phyloP scores from a whole-genome alignment of 345 rosid species.

The Dipteronia dyeriana region DNA sequence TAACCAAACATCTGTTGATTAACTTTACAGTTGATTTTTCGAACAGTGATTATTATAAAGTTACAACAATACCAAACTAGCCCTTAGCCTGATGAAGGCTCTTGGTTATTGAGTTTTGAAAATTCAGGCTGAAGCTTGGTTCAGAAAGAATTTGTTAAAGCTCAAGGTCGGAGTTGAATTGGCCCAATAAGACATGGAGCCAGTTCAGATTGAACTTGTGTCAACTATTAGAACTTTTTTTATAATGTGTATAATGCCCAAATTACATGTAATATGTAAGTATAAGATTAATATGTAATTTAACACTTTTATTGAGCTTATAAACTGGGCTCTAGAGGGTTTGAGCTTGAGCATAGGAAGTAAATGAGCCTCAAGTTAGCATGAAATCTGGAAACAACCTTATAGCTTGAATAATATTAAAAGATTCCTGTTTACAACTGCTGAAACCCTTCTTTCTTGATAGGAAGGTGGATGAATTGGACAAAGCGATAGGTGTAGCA shows the following conservation, averaged over 20 bases:
- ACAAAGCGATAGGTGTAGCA: constrained; percentile 86
- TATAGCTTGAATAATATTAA: neutral
- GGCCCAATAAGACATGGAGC: neutral
- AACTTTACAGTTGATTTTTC: no score
- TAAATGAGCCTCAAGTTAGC: neutral
- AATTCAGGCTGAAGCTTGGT: neutral
- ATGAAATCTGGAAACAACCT: neutral
- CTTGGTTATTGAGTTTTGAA: no score
- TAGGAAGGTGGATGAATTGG: constrained; percentile 98
- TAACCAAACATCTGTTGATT: no score
- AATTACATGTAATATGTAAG: neutral
- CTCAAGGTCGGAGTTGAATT: neutral
- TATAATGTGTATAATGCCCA: neutral
- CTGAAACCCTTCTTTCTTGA: constrained; percentile 56
- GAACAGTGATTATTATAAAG: no score
- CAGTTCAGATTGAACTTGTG: neutral
- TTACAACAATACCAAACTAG: no score
- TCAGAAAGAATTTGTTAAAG: neutral
- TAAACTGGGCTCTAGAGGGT: no score
- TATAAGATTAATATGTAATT: neutral
- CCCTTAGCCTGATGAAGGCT: neutral
- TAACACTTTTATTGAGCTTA: no score
- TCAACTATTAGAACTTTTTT: neutral
- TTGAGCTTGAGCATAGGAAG: no score
- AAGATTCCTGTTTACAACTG: constrained; percentile 32